These are phyloP conservation scores for Nyssa sinensis DNA, from an alignment of 148 eudicot species.

Conservation along the genomic window DNA sequence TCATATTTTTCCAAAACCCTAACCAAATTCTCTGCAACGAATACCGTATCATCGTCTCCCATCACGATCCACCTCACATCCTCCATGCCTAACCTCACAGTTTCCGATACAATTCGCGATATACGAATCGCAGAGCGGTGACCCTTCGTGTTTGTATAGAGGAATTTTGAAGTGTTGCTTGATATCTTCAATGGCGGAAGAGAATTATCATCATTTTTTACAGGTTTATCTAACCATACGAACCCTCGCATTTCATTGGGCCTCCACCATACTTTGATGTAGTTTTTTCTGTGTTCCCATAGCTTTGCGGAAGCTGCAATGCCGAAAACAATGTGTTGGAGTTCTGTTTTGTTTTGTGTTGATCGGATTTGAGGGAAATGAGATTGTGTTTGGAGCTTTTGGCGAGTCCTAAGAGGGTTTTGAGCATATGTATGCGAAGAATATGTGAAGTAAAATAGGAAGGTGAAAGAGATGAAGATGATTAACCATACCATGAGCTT, in stretches of 20 bases:
- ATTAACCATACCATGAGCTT: conserved; percentile 16
- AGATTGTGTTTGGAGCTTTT: too few species aligned
- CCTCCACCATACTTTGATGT: conserved; percentile 61
- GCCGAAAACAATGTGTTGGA: conserved; percentile 54
- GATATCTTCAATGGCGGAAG: conserved; percentile 42
- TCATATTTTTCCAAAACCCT: conserved; percentile 57
- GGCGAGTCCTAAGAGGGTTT: conserved; percentile 2
- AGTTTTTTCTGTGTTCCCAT: conserved; percentile 46
- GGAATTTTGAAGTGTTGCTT: conserved; percentile 27
- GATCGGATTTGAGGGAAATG: too few species aligned
- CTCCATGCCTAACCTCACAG: conserved; percentile 33
- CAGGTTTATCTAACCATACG: conserved; percentile 43
- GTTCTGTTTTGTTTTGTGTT: conserved; percentile 23
- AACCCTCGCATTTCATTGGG: conserved; percentile 39
- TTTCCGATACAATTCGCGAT: conserved; percentile 62
- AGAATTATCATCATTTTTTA: background rate
- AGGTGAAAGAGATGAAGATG: conserved; percentile 15
- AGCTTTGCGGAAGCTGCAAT: conserved; percentile 46
- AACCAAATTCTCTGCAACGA: conserved; percentile 50
- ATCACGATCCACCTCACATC: conserved; percentile 56
- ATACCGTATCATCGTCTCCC: conserved; percentile 72
- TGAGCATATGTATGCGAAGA: background rate
- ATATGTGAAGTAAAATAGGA: conserved; percentile 11
- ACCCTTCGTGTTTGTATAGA: conserved; percentile 32
- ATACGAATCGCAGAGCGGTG: conserved; percentile 43